phyloP scores from a whole-genome alignment of 179 eudicot genomes.

The Vitellaria paradoxa region DNA sequence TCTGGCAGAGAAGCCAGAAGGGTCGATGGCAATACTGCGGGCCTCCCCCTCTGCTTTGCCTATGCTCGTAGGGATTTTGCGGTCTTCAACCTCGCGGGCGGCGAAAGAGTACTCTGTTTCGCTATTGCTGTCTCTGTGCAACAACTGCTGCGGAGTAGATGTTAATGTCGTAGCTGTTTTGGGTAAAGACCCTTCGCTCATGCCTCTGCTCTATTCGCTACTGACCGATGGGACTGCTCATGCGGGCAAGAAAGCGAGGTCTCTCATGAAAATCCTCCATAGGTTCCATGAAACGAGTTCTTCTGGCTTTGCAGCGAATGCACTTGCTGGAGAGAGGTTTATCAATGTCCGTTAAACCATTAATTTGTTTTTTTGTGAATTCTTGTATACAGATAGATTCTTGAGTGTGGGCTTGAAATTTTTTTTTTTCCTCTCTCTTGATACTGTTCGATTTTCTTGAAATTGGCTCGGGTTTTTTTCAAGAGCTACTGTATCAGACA shows the following conservation, averaged over 20 bases:
- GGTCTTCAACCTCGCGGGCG: conserved; percentile 37
- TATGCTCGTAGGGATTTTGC: conserved; percentile 26
- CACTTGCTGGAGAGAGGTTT: conserved; percentile 35
- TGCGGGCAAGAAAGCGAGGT: conserved; percentile 61
- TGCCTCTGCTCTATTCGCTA: conserved; percentile 51
- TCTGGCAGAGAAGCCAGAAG: conserved; percentile 54
- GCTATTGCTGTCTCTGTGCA: conserved; percentile 47
- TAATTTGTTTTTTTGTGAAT: not conserved
- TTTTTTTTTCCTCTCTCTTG: not conserved
- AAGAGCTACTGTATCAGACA: conserved; percentile 23
- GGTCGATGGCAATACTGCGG: conserved; percentile 42
- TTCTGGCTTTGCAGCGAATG: conserved; percentile 28
- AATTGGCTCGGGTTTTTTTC: conserved; percentile 28
- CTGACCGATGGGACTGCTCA: conserved; percentile 53
- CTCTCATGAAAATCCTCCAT: conserved; percentile 54
- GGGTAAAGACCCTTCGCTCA: conserved; percentile 43
- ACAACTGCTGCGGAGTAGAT: conserved; percentile 41
- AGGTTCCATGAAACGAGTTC: conserved; percentile 57
- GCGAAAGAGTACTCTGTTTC: conserved; percentile 71
- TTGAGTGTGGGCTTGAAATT: conserved; percentile 1
- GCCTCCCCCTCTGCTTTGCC: conserved; percentile 24
- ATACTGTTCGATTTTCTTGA: not conserved
- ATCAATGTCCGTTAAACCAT: conserved; percentile 29
- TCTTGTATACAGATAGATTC: not conserved
- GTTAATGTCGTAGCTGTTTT: conserved; percentile 20